These are phyloP conservation scores for Fusarium sp. DNA, from an alignment of 2,329 filamentous ascomycete genomes.

Conservation along the genomic window DNA sequence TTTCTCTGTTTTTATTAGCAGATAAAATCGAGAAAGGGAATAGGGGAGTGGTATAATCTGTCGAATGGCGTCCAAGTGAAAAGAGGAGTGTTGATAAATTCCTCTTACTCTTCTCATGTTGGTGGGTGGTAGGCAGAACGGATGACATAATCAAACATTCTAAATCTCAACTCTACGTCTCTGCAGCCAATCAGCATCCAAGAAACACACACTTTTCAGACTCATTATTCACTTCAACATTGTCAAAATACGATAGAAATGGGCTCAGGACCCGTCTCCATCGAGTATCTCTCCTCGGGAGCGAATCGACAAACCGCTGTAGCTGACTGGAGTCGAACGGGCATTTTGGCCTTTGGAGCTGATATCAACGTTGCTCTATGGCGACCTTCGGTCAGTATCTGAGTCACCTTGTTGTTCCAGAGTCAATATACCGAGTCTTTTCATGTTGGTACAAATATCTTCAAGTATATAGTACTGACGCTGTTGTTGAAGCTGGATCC, in stretches of 20 bases:
- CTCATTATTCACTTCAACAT: slow-evolving; percentile 45
- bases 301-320: slow-evolving; percentile 90
- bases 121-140: slow-evolving; percentile 10
- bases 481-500: slow-evolving; percentile 46
- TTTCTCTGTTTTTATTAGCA: background rate
- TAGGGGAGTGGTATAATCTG: background rate
- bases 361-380: slow-evolving; percentile 90
- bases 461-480: slow-evolving; percentile 6
- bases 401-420: slow-evolving; percentile 22
- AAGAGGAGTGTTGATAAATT: slow-evolving; percentile 13
- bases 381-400: slow-evolving; percentile 73
- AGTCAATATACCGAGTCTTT: slow-evolving; percentile 12
- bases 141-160: slow-evolving; percentile 41
- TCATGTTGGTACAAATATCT: background rate
- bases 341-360: slow-evolving; percentile 85
- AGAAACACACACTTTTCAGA: slow-evolving; percentile 49
- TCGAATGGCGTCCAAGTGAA: background rate
- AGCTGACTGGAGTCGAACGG: slow-evolving; percentile 83
- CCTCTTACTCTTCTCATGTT: slow-evolving; percentile 38
- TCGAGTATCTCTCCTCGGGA: slow-evolving; percentile 75
- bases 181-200: slow-evolving; percentile 50
- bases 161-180: slow-evolving; percentile 33
- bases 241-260: slow-evolving; percentile 37
- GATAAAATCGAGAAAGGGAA: background rate
- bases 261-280: slow-evolving; percentile 45